A percentile compares a stretch with the other conserved stretches of the same genome.
Conservation (phyloP, 495 filamentous ascomycete genomes). For the Penicillium robsamsonii region DNA sequence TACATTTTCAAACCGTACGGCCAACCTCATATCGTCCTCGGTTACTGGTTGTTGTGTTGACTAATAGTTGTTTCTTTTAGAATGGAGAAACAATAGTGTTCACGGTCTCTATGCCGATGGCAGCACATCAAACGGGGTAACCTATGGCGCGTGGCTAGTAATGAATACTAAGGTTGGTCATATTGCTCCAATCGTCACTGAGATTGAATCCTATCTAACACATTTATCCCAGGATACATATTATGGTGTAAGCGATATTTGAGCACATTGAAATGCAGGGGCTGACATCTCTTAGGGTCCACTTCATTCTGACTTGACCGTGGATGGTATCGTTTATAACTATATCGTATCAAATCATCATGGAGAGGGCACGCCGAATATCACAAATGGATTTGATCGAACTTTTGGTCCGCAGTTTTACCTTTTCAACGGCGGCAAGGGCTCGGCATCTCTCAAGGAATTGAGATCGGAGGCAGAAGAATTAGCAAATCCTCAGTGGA, state of each 20-base stretch:
- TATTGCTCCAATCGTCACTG: background rate
- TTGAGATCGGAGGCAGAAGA: slow-evolving; percentile 49
- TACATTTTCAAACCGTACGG: slow-evolving; percentile 45
- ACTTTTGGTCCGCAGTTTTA: slow-evolving; percentile 59
- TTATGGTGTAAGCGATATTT: slow-evolving; percentile 40
- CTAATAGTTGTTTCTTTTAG: slow-evolving; percentile 4
- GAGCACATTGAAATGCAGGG: background rate
- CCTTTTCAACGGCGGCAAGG: slow-evolving; percentile 53
- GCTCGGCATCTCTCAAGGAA: slow-evolving; percentile 36
- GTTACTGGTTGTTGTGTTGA: background rate
- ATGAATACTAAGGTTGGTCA: slow-evolving; percentile 50
- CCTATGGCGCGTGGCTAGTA: slow-evolving; percentile 57
- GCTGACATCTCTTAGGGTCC: slow-evolving; percentile 39
- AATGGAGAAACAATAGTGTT: slow-evolving; percentile 52
- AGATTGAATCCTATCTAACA: background rate
- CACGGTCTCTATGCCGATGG: slow-evolving; percentile 57
- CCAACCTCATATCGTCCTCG: background rate
- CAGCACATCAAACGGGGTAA: slow-evolving; percentile 44
- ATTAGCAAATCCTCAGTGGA: slow-evolving; percentile 49
- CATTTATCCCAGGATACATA: slow-evolving; percentile 44
- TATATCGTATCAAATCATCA: slow-evolving; percentile 55
- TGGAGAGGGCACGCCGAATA: slow-evolving; percentile 55
- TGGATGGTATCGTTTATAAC: slow-evolving; percentile 59
- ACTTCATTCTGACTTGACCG: slow-evolving; percentile 54
- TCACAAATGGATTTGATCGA: slow-evolving; percentile 57